Base-by-base conservation (phyloP, 164 flowering plant species). In the Magnolia kwangsiensis region DNA sequence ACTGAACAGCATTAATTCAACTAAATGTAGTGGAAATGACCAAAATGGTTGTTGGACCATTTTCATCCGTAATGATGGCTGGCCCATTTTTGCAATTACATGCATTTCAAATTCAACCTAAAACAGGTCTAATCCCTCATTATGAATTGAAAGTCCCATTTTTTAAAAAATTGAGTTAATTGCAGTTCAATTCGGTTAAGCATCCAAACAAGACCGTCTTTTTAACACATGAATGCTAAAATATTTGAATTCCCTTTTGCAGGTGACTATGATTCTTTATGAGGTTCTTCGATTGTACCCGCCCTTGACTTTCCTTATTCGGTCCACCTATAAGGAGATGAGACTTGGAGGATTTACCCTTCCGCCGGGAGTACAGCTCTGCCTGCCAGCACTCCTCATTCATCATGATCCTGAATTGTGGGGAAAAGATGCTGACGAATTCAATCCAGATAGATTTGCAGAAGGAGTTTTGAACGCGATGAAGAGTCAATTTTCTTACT, bases 261-360 rank as follows among this genome's bases (percentile, higher is more conserved):
- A 75, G 72, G 71, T 75, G 16, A 75, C 63, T 0, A 65, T 65
- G 68, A 65, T 65, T 65, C 16, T 65, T 20, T 65, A 65, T 21
- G 68, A 65, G 29, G 68, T 65, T 65, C 68, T 65, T 20, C 68
- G 68, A 65, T 23, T 65, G 68, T 65, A 75, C 61, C 77, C 77
- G 7, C 71, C 64, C 9, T n/a, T 65, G 13, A 27, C 20, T 20
- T 20, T 21, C 37, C 24, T 27, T 23, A 1, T 65, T 27, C 74
- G 74, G 10, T n/a, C 13, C 6, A 51, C 59, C 4, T 50, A 10
- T 23, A 51, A 50, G 29, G 45, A 21, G 3, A 23, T 51, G 59
- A 50, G 50, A 51, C 74, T 71, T 20, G 74, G 74, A 71, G 63
- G 27, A 19, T 18, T 71, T 3, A 20, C 58, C 31, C 63, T 71